A percentile compares a stretch with the other conserved stretches of the same genome.
phyloP scores from a whole-genome alignment of 1,139 yeast species.

The Debaryomyces coudertii region DNA sequence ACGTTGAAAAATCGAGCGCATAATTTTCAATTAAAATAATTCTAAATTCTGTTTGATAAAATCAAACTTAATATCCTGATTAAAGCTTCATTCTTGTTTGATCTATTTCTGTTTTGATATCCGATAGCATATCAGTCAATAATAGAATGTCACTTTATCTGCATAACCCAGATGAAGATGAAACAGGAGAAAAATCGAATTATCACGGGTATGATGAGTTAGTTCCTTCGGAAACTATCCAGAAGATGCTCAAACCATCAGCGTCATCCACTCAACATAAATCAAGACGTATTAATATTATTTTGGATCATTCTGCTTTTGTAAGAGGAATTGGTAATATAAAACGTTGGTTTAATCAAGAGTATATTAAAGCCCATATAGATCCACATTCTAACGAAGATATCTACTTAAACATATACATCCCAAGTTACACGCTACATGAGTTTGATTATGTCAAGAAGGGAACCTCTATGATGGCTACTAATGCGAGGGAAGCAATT shows the following conservation, averaged over 20 bases:
- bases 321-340: constrained; percentile 62
- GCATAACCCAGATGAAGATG: constrained; percentile 7
- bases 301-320: constrained; percentile 61
- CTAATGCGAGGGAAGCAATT: constrained; percentile 60
- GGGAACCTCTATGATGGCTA: constrained; percentile 56
- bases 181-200: background rate
- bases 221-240: constrained; percentile 9
- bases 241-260: constrained; percentile 1
- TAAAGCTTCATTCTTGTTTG: background rate
- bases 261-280: constrained; percentile 8
- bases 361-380: constrained; percentile 31
- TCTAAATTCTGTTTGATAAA: background rate
- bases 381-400: constrained; percentile 18
- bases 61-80: background rate
- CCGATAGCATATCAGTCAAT: background rate
- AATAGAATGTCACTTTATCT: constrained; percentile 8
- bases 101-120: background rate
- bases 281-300: constrained; percentile 34
- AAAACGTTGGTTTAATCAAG: constrained; percentile 57
- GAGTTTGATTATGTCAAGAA: constrained; percentile 59
- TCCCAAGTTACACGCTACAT: constrained; percentile 59
- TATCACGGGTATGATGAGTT: constrained; percentile 17
- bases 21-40: background rate
- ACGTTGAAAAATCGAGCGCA: constrained; percentile 1
- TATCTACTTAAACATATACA: constrained; percentile 34